Conservation (phyloP, 192 early-diverging fungal genomes). For the Coemansia sp. region DNA sequence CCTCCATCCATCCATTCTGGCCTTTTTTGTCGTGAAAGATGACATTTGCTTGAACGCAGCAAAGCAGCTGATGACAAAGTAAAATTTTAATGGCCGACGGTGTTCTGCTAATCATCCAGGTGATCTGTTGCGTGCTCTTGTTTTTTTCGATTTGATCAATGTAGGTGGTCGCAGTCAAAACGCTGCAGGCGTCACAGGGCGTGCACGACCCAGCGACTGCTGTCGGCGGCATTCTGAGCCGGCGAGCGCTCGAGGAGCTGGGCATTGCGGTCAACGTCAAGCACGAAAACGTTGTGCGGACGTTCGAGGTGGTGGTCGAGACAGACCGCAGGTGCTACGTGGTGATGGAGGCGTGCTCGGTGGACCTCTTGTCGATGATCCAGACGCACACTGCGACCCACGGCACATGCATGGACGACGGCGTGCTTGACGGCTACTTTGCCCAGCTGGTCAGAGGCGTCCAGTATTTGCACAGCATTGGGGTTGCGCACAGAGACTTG, state of each 20-base stretch:
- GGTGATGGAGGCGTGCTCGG: slow-evolving; percentile 83
- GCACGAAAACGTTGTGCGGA: slow-evolving; percentile 70
- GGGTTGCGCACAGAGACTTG: slow-evolving; percentile 82
- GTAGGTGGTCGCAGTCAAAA: slow-evolving; percentile 50
- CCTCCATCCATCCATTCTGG: too few relatives aligned
- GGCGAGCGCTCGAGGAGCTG: slow-evolving; percentile 43
- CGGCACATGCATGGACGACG: slow-evolving; percentile 28
- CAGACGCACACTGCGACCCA: slow-evolving; percentile 56
- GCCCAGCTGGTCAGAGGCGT: slow-evolving; percentile 71
- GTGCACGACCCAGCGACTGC: neutral
- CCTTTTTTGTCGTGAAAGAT: too few relatives aligned
- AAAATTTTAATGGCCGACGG: neutral
- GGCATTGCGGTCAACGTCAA: slow-evolving; percentile 49
- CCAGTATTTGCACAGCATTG: slow-evolving; percentile 73
- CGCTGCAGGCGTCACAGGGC: slow-evolving; percentile 10
- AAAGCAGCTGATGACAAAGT: too few relatives aligned
- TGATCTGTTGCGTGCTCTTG: slow-evolving; percentile 3
- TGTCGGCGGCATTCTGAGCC: slow-evolving; percentile 11
- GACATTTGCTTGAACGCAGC: too few relatives aligned
- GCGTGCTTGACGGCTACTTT: slow-evolving; percentile 78
- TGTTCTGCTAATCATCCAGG: neutral
- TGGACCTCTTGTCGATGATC: slow-evolving; percentile 77
- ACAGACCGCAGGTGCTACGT: slow-evolving; percentile 58
- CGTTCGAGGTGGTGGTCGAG: slow-evolving; percentile 65
- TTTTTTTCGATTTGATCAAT: neutral